A percentile compares a stretch with the other conserved stretches of the same genome.
These are phyloP conservation scores for Neopestalotiopsis sp. DNA, from an alignment of 2,329 filamentous ascomycete species.

Conservation along the genomic window DNA sequence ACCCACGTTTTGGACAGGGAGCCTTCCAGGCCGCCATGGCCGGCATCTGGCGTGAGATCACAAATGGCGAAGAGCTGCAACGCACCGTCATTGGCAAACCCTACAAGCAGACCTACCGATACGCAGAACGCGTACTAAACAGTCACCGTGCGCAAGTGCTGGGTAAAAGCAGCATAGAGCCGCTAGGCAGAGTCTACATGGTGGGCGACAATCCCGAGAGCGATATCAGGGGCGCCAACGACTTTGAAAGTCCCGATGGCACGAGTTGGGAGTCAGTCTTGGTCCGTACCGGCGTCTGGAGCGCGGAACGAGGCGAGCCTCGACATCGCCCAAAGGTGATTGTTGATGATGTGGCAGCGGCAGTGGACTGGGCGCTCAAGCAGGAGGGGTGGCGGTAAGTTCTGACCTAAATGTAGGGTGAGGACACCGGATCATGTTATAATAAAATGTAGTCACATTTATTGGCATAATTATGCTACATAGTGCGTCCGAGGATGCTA, in stretches of 20 bases:
- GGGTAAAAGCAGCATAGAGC: constrained; percentile 26
- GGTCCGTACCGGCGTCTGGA: constrained; percentile 82
- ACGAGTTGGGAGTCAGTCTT: constrained; percentile 81
- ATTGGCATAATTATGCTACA: background rate
- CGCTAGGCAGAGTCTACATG: constrained; percentile 78
- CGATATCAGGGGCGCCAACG: constrained; percentile 88
- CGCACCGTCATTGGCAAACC: constrained; percentile 85
- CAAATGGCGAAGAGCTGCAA: constrained; percentile 64
- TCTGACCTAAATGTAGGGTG: background rate
- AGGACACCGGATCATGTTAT: too few relatives aligned
- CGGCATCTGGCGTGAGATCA: constrained; percentile 79
- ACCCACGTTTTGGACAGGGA: constrained; percentile 89
- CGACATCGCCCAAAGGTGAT: constrained; percentile 67
- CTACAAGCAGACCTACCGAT: constrained; percentile 76
- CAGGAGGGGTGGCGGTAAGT: constrained; percentile 50
- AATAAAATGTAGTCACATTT: background rate
- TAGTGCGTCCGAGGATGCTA: background rate
- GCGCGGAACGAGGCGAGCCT: constrained; percentile 50
- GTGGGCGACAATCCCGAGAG: constrained; percentile 89
- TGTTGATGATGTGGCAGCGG: constrained; percentile 76
- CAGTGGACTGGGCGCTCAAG: constrained; percentile 77
- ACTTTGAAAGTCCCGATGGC: constrained; percentile 68
- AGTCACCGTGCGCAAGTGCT: constrained; percentile 61
- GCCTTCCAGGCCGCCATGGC: constrained; percentile 84
- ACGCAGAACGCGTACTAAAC: constrained; percentile 77